Conservation (phyloP, 768 basidiomycete species). For the Lactarius tabidus region DNA sequence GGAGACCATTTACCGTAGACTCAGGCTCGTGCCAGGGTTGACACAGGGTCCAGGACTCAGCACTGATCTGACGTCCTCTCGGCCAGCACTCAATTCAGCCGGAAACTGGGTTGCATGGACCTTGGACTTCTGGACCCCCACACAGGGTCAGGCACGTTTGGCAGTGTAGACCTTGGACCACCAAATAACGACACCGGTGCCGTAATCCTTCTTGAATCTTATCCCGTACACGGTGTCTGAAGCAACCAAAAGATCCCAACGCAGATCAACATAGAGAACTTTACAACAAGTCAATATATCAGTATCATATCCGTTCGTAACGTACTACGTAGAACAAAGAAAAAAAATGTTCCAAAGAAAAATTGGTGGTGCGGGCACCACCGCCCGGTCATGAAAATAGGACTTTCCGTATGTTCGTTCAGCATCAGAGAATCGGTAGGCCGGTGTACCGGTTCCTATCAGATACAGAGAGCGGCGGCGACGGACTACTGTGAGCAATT, state of each 20-base stretch:
- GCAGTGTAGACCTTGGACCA: no score
- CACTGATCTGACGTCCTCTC: no score
- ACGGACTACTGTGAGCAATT: background rate
- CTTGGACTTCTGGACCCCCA: no score
- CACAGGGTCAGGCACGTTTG: no score
- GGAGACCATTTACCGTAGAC: no score
- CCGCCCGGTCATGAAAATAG: background rate
- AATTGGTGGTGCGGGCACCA: no score
- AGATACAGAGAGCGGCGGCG: background rate
- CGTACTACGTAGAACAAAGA: slow-evolving; percentile 15
- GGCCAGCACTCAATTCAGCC: no score
- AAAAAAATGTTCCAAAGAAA: background rate
- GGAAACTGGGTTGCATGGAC: no score
- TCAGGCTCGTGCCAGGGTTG: no score
- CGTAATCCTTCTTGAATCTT: background rate
- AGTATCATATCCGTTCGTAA: background rate
- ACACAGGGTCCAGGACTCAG: no score
- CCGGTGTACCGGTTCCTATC: background rate
- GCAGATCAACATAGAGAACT: background rate
- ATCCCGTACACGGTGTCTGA: background rate
- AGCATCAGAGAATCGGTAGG: slow-evolving; percentile 9
- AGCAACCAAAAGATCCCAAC: background rate
- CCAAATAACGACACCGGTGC: background rate
- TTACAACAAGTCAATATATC: background rate
- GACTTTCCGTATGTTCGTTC: no score